Evolutionary conservation across 1,284 basidiomycete species (phyloP).

Genomic region (Erythrobasidium hasegawianum): DNA sequence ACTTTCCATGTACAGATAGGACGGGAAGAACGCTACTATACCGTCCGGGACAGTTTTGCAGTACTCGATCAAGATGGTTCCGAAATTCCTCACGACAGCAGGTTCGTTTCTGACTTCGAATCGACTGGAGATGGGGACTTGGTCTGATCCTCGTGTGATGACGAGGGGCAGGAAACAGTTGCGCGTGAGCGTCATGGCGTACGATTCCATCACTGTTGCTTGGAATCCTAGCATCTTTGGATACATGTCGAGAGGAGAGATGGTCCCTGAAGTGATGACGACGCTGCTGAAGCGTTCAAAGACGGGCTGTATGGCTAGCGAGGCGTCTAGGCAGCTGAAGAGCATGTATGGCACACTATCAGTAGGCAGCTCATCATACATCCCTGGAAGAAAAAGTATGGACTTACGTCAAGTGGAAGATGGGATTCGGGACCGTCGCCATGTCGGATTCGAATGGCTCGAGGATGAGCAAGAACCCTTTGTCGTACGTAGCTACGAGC

Average conservation of each 20-base stretch:
- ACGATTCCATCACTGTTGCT: constrained; percentile 93
- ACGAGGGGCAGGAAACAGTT: constrained; percentile 98
- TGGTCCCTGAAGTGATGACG: constrained; percentile 97
- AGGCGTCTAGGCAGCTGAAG: constrained; percentile 86
- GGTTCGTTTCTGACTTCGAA: constrained; percentile 99
- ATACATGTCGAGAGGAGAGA: constrained; percentile 99
- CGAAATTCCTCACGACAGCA: constrained; percentile 97
- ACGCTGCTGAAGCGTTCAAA: constrained; percentile 98
- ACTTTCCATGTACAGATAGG: constrained; percentile 99
- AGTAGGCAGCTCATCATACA: too few species aligned
- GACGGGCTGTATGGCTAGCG: constrained; percentile 93
- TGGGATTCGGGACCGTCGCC: constrained; percentile 96
- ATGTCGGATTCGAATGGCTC: constrained; percentile 99
- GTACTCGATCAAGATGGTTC: constrained; percentile 96
- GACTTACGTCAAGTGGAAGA: constrained; percentile 96
- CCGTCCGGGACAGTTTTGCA: constrained; percentile 97
- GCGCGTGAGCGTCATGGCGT: constrained; percentile 94
- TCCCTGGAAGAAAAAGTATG: too few species aligned
- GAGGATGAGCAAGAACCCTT: constrained; percentile 92
- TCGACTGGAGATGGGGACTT: constrained; percentile 98
- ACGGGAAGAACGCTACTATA: constrained; percentile 99
- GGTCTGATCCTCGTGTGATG: constrained; percentile 95
- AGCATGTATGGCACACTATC: too few species aligned
- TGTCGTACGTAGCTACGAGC: constrained; percentile 95
- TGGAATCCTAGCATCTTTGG: constrained; percentile 99